phyloP scores from a whole-genome alignment of 2,329 filamentous ascomycete genomes.

The Anisogramma anomala region DNA sequence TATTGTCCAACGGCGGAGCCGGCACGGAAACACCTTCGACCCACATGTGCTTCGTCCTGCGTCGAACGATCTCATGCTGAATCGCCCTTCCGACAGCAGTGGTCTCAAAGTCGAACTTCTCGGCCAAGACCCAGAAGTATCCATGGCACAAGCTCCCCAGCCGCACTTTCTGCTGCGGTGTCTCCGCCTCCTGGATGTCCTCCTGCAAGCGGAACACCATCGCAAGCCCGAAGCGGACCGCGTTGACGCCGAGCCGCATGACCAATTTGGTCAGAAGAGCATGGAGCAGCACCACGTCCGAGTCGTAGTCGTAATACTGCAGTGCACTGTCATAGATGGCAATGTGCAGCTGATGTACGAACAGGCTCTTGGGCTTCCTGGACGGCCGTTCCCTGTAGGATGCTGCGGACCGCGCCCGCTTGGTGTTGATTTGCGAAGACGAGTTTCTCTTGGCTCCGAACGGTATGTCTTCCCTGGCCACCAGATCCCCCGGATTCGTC shows the following conservation, averaged over 20 bases:
- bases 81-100: slow-evolving; percentile 60
- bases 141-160: slow-evolving; percentile 78
- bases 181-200: slow-evolving; percentile 58
- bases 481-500: slow-evolving; percentile 53
- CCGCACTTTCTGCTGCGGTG: slow-evolving; percentile 60
- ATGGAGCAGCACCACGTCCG: slow-evolving; percentile 67
- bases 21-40: slow-evolving; percentile 63
- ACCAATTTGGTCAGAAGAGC: slow-evolving; percentile 65
- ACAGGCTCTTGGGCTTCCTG: slow-evolving; percentile 50
- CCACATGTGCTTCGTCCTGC: slow-evolving; percentile 69
- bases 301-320: slow-evolving; percentile 58
- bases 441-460: slow-evolving; percentile 43
- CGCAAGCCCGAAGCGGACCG: slow-evolving; percentile 63
- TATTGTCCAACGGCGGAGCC: slow-evolving; percentile 48
- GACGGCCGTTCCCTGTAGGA: slow-evolving; percentile 48
- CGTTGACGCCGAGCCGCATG: slow-evolving; percentile 70
- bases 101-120: slow-evolving; percentile 65
- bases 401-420: slow-evolving; percentile 58
- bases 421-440: slow-evolving; percentile 35
- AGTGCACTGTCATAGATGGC: slow-evolving; percentile 81
- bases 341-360: slow-evolving; percentile 72
- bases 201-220: slow-evolving; percentile 87
- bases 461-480: slow-evolving; percentile 8
- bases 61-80: slow-evolving; percentile 61
- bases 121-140: slow-evolving; percentile 71